A percentile compares a stretch with the other conserved stretches of the same genome.
Evolutionary conservation across 2,329 filamentous ascomycete genomes (phyloP).

Genomic region (Hypoxylon sp.): DNA sequence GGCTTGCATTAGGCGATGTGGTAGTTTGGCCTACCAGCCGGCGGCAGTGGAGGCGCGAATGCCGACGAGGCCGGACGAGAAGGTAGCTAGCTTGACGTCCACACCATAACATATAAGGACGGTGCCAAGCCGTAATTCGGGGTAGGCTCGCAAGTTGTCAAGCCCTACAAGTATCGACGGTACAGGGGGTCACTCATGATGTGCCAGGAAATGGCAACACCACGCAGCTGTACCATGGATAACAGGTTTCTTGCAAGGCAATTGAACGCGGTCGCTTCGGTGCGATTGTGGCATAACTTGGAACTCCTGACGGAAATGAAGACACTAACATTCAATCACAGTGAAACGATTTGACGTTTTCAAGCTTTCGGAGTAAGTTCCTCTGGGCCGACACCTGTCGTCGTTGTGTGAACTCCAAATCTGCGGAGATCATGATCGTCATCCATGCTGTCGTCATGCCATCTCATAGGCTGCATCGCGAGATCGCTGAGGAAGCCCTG

Average conservation of each 20-base stretch:
- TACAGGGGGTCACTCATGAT: conserved; percentile 12
- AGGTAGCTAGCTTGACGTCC: conserved; percentile 12
- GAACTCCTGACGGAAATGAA: conserved; percentile 9
- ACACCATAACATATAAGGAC: conserved; percentile 29
- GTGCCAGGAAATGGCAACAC: conserved; percentile 4
- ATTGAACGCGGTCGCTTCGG: conserved; percentile 8
- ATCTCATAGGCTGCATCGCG: conserved; percentile 10
- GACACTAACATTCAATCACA: conserved; percentile 9
- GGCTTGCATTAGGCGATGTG: conserved; percentile 35
- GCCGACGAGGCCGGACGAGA: conserved; percentile 28
- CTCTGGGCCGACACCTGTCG: background rate
- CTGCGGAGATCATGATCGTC: conserved; percentile 28
- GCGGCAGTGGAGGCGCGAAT: conserved; percentile 35
- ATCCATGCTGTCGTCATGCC: conserved; percentile 2
- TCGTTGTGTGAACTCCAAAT: conserved; percentile 6
- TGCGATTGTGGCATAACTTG: background rate
- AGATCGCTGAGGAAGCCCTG: conserved; percentile 5
- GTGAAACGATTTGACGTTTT: conserved; percentile 9
- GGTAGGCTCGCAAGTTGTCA: conserved; percentile 20
- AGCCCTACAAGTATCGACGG: conserved; percentile 26
- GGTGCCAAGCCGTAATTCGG: conserved; percentile 31
- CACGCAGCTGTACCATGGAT: background rate
- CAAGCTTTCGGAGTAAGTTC: background rate
- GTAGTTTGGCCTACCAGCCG: conserved; percentile 36
- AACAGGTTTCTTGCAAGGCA: background rate